phyloP scores from a whole-genome alignment of 495 filamentous ascomycete genomes.

The Apodospora peruviana region DNA sequence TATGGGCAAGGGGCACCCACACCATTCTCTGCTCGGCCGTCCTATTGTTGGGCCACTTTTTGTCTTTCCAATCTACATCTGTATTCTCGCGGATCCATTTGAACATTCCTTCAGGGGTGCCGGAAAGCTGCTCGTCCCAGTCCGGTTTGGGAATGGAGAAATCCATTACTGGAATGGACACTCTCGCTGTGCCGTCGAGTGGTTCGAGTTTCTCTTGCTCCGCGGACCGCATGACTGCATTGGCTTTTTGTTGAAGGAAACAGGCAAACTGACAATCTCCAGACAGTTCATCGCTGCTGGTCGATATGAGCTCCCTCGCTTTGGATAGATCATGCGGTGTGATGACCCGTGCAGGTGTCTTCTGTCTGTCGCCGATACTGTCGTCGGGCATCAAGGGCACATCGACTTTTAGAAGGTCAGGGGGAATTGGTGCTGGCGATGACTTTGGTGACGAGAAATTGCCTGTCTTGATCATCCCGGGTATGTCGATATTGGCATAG shows the following conservation, averaged over 20 bases:
- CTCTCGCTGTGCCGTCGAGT: constrained; percentile 50
- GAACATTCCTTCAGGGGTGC: constrained; percentile 18
- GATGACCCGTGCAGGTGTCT: constrained; percentile 13
- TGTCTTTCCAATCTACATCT: constrained; percentile 16
- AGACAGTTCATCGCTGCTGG: constrained; percentile 10
- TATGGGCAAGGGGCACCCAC: constrained; percentile 40
- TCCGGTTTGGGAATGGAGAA: constrained; percentile 51
- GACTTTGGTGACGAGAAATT: constrained; percentile 5
- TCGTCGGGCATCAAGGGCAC: constrained; percentile 17
- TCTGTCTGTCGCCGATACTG: not conserved
- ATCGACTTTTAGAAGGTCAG: constrained; percentile 19
- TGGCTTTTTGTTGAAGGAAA: constrained; percentile 41
- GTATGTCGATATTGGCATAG: constrained; percentile 17
- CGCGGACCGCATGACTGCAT: constrained; percentile 32
- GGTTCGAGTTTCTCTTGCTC: constrained; percentile 60
- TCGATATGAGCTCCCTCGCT: constrained; percentile 17
- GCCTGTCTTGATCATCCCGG: constrained; percentile 18
- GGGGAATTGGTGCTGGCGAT: constrained; percentile 1
- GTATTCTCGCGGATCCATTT: constrained; percentile 23
- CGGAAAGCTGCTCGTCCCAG: constrained; percentile 39
- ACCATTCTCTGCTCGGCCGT: constrained; percentile 39
- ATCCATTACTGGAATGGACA: constrained; percentile 55
- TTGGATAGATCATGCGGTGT: constrained; percentile 9
- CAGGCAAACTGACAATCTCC: constrained; percentile 36
- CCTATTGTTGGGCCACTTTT: constrained; percentile 37